phyloP scores from a whole-genome alignment of 352 stramenopile genomes.

The Phytophthora palmivora region DNA sequence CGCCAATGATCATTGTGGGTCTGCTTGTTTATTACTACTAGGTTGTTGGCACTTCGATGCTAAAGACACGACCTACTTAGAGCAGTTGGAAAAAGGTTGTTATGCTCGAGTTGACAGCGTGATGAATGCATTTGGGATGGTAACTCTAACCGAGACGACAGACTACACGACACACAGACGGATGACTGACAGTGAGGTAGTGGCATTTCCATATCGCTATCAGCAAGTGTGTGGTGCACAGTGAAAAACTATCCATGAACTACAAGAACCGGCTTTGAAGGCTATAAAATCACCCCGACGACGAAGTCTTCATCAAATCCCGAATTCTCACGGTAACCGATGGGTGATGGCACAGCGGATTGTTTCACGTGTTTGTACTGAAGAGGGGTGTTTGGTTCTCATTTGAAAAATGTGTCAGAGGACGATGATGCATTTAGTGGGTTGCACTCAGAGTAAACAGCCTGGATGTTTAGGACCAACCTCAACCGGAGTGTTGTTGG shows the following conservation, averaged over 20 bases:
- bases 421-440: constrained; percentile 32
- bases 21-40: constrained; percentile 10
- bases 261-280: constrained; percentile 5
- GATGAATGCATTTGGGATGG: constrained; percentile 20
- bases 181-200: constrained; percentile 8
- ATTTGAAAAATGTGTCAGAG: constrained; percentile 42
- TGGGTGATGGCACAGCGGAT: too few relatives aligned
- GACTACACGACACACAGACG: constrained; percentile 6
- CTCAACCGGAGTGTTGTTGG: constrained; percentile 4
- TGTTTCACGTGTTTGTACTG: too few relatives aligned
- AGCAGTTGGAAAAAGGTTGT: constrained; percentile 28
- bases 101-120: constrained; percentile 24
- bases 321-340: too few relatives aligned
- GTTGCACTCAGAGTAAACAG: constrained; percentile 36
- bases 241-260: constrained; percentile 9
- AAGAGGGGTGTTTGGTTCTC: too few relatives aligned
- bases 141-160: constrained; percentile 12
- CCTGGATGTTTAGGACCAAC: constrained; percentile 25
- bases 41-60: too few relatives aligned
- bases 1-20: constrained; percentile 28
- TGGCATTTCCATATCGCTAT: constrained; percentile 16
- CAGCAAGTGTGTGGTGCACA: constrained; percentile 16
- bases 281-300: too few relatives aligned
- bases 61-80: constrained; percentile 22
- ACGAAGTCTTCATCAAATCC: too few relatives aligned